These are phyloP conservation scores for Solanum chacoense DNA, from an alignment of 305 asterid species.

Conservation along the genomic window DNA sequence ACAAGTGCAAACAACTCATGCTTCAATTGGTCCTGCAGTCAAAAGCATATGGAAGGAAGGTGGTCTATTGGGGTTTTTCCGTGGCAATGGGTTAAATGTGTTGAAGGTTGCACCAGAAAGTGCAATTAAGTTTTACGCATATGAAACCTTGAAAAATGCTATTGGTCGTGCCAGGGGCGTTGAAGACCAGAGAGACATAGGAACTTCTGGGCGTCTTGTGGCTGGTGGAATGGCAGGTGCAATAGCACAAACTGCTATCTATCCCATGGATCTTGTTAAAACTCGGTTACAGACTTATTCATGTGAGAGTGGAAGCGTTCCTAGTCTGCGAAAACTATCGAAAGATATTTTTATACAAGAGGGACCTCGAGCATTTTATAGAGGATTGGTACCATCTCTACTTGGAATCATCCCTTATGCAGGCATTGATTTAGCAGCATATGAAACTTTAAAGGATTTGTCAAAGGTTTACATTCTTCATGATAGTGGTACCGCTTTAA, in stretches of 20 bases:
- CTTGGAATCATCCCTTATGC: slow-evolving; percentile 97
- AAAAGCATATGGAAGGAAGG: slow-evolving; percentile 73
- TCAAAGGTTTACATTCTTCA: slow-evolving; percentile 64
- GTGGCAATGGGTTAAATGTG: slow-evolving; percentile 90
- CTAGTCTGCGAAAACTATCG: slow-evolving; percentile 57
- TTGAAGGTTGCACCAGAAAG: slow-evolving; percentile 97
- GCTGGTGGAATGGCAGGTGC: slow-evolving; percentile 99
- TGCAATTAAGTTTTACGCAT: slow-evolving; percentile 87
- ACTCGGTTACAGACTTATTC: slow-evolving; percentile 78
- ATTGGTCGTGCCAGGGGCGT: slow-evolving; percentile 45
- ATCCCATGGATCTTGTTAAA: slow-evolving; percentile 97
- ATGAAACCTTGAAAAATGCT: slow-evolving; percentile 59
- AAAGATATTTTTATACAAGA: slow-evolving; percentile 79
- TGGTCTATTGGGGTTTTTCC: slow-evolving; percentile 54
- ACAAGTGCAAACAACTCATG: slow-evolving; percentile 83
- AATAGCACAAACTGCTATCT: slow-evolving; percentile 86
- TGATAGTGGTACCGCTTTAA: slow-evolving; percentile 50
- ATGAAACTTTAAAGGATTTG: slow-evolving; percentile 80
- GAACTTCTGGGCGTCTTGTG: slow-evolving; percentile 63
- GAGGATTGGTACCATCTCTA: slow-evolving; percentile 86
- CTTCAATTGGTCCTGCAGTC: slow-evolving; percentile 59
- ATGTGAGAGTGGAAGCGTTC: slow-evolving; percentile 58
- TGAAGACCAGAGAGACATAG: slow-evolving; percentile 31
- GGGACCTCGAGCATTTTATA: slow-evolving; percentile 91
- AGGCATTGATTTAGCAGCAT: slow-evolving; percentile 85